A percentile compares a stretch with the other conserved stretches of the same genome.
Conservation (phyloP, 2,329 filamentous ascomycete genomes). For the Aspergillus fumigatus region DNA sequence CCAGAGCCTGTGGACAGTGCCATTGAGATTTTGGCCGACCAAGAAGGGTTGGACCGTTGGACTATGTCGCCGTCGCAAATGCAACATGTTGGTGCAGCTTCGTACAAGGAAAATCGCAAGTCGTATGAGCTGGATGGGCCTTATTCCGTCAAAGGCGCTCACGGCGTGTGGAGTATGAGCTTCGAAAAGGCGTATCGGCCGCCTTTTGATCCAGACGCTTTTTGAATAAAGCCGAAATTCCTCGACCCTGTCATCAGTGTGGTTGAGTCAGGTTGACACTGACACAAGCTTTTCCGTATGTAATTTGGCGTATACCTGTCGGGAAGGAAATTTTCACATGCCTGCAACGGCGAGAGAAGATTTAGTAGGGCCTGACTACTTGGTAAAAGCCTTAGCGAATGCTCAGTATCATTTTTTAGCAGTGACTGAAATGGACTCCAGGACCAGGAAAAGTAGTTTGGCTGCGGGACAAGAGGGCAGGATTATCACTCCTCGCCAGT, state of each 20-base stretch:
- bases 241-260: neutral
- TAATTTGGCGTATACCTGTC: no score
- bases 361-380: no score
- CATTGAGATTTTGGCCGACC: constrained; percentile 16
- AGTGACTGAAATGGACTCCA: no score
- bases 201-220: neutral
- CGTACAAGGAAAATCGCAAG: constrained; percentile 19
- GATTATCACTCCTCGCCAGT: no score
- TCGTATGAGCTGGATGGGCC: constrained; percentile 13
- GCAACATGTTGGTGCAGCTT: constrained; percentile 21
- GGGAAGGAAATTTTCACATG: no score
- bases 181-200: constrained; percentile 15
- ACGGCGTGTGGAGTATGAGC: constrained; percentile 23
- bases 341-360: no score
- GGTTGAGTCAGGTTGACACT: neutral
- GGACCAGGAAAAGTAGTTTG: no score
- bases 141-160: constrained; percentile 17
- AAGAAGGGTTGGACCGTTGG: constrained; percentile 13
- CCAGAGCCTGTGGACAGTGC: constrained; percentile 17
- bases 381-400: no score
- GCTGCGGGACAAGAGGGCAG: no score
- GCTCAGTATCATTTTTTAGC: no score
- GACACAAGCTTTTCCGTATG: no score
- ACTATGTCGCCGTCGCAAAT: constrained; percentile 21
- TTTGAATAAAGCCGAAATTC: neutral